These are phyloP conservation scores for Paspalum vaginatum DNA, from an alignment of 176 grass and related monocot genomes.

Conservation along the genomic window DNA sequence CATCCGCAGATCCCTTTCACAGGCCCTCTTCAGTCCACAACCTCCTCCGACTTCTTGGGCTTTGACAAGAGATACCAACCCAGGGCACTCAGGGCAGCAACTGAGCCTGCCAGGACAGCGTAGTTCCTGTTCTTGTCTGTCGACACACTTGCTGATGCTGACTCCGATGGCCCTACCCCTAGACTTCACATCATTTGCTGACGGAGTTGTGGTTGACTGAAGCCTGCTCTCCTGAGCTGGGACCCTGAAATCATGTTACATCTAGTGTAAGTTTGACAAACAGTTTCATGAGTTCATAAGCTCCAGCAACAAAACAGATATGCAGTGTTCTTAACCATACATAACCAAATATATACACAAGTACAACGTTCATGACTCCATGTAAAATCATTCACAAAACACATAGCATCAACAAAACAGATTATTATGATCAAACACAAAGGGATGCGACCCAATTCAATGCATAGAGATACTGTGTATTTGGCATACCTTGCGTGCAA, in stretches of 20 bases:
- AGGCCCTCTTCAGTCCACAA: constrained; percentile 40
- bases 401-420: neutral
- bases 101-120: constrained; percentile 65
- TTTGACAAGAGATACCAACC: constrained; percentile 91
- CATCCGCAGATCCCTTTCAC: neutral
- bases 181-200: constrained; percentile 37
- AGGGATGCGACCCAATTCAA: neutral
- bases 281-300: neutral
- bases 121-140: constrained; percentile 82
- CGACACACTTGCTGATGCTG: constrained; percentile 54
- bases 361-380: neutral
- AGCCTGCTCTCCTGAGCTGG: constrained; percentile 56
- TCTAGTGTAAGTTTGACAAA: neutral
- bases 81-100: constrained; percentile 60
- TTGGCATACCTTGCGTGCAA: constrained; percentile 63
- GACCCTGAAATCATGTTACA: constrained; percentile 55
- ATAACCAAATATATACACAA: neutral
- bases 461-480: neutral
- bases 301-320: neutral
- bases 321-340: neutral
- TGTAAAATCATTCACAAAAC: neutral
- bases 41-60: constrained; percentile 76
- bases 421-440: neutral
- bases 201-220: constrained; percentile 35
- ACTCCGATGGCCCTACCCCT: constrained; percentile 6